phyloP scores from a whole-genome alignment of 2,329 filamentous ascomycete genomes.

The Phyllosticta citrichinensis region DNA sequence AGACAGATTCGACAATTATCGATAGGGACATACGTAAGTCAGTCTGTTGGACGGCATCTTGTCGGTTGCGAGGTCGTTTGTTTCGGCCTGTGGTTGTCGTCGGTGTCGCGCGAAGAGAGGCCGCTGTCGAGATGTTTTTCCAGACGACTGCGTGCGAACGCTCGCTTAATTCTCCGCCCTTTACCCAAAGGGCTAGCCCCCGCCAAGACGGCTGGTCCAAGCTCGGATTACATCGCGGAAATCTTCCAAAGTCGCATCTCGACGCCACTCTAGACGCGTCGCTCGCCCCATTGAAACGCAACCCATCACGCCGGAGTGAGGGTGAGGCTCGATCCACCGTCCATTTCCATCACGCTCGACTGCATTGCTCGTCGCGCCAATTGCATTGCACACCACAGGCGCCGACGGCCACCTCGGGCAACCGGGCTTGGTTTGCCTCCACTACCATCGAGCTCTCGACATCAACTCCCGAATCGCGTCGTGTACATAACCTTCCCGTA shows the following conservation, averaged over 20 bases:
- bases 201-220: neutral
- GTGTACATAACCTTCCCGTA: neutral
- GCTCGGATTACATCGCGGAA: neutral
- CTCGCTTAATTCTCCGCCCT: neutral
- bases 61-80: slow-evolving; percentile 18
- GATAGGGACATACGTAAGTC: slow-evolving; percentile 42
- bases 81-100: slow-evolving; percentile 6
- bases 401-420: slow-evolving; percentile 9
- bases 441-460: neutral
- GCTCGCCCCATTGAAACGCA: slow-evolving; percentile 1
- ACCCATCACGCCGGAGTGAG: slow-evolving; percentile 9
- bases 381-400: neutral
- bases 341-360: neutral
- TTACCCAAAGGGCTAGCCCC: neutral
- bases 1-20: neutral
- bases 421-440: slow-evolving; percentile 9
- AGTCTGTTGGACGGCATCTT: slow-evolving; percentile 46
- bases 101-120: slow-evolving; percentile 1
- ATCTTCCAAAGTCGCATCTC: neutral
- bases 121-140: neutral
- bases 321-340: neutral
- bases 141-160: neutral
- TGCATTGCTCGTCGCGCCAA: neutral
- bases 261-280: slow-evolving; percentile 7
- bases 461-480: neutral